Percentiles rank a stretch among this genome's conserved stretches.
Conservation (phyloP, 2,329 filamentous ascomycete species). For the Stachybotrys chlorohalonatus region DNA sequence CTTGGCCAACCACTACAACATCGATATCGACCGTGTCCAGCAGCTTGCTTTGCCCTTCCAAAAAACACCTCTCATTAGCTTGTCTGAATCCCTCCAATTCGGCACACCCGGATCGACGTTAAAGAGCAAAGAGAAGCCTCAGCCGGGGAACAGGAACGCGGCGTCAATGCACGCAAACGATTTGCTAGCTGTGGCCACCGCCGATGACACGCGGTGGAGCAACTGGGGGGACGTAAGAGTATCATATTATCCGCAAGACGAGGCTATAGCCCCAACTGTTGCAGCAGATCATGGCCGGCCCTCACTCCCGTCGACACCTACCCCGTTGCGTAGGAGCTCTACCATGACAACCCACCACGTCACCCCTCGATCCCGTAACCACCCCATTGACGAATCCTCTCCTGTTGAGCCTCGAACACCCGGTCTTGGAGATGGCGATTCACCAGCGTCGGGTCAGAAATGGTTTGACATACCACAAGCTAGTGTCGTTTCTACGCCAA, state of each 20-base stretch:
- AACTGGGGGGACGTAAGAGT: slow-evolving; percentile 76
- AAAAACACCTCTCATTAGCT: slow-evolving; percentile 53
- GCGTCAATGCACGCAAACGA: slow-evolving; percentile 72
- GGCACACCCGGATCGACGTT: slow-evolving; percentile 44
- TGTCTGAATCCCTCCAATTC: slow-evolving; percentile 41
- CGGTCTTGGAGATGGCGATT: slow-evolving; percentile 23
- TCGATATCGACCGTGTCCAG: slow-evolving; percentile 71
- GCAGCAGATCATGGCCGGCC: slow-evolving; percentile 21
- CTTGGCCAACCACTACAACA: slow-evolving; percentile 76
- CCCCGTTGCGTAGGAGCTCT: slow-evolving; percentile 61
- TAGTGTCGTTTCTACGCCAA: slow-evolving; percentile 39
- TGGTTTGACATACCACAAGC: slow-evolving; percentile 56
- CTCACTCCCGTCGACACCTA: slow-evolving; percentile 60
- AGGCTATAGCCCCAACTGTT: slow-evolving; percentile 12
- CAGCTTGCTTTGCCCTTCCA: slow-evolving; percentile 76
- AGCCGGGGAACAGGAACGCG: slow-evolving; percentile 34
- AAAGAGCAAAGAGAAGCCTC: slow-evolving; percentile 69
- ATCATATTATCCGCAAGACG: slow-evolving; percentile 59
- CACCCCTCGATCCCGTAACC: slow-evolving; percentile 28
- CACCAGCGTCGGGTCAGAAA: slow-evolving; percentile 36
- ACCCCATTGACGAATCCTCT: slow-evolving; percentile 32
- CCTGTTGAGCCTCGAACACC: slow-evolving; percentile 37
- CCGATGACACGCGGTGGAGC: slow-evolving; percentile 52
- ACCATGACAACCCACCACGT: slow-evolving; percentile 39
- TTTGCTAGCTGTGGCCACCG: slow-evolving; percentile 63